Conservation (phyloP, 108 stramenopile species). For the Ochromonas danica region DNA sequence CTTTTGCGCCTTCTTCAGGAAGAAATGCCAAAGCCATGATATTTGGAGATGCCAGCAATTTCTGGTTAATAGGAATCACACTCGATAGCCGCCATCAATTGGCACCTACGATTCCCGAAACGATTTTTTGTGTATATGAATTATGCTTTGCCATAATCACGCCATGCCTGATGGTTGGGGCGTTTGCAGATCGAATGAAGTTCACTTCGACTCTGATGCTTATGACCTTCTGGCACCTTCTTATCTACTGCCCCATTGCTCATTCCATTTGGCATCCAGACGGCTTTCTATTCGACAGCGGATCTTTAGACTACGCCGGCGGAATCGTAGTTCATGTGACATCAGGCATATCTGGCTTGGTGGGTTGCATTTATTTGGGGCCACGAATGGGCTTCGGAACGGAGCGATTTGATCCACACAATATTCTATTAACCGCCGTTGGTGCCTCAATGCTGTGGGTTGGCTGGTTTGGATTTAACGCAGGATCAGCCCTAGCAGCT, state of each 20-base stretch:
- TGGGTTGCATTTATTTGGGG: not conserved
- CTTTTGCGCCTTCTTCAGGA: not conserved
- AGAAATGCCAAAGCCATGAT: no score
- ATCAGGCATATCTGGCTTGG: not conserved
- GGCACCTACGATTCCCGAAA: not conserved
- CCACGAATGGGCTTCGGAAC: not conserved
- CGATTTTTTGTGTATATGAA: slow-evolving; percentile 6
- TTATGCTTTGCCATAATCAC: not conserved
- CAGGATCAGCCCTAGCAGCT: not conserved
- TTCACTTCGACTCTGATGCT: not conserved
- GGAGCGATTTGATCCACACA: slow-evolving; percentile 12
- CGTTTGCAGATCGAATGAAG: slow-evolving; percentile 27
- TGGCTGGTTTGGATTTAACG: slow-evolving; percentile 29
- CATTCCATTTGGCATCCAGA: slow-evolving; percentile 11
- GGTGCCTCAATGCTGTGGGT: slow-evolving; percentile 28
- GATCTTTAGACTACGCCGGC: slow-evolving; percentile 28
- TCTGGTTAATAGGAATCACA: not conserved
- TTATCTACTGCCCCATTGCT: slow-evolving; percentile 35
- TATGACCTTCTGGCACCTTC: not conserved
- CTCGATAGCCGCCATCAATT: not conserved
- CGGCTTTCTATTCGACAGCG: not conserved
- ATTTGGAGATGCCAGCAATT: no score
- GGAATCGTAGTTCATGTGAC: slow-evolving; percentile 9
- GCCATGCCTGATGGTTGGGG: slow-evolving; percentile 1
- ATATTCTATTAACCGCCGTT: not conserved